Percentiles rank a stretch among this genome's conserved stretches.
phyloP scores from a whole-genome alignment of 2,329 filamentous ascomycete species.

The Harringtonia aguacate region DNA sequence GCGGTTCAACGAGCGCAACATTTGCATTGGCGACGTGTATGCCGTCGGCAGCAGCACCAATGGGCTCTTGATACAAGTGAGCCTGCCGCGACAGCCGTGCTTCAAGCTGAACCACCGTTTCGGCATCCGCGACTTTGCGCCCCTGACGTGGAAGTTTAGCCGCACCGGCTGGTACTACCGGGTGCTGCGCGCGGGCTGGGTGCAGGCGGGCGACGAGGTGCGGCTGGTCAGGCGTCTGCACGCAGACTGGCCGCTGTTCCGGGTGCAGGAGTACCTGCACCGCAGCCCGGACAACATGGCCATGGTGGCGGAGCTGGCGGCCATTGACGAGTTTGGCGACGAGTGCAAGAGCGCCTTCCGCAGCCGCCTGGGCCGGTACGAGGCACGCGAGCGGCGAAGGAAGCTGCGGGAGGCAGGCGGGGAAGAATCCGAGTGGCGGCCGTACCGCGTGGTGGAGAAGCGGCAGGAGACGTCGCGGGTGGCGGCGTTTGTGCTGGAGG shows the following conservation, averaged over 20 bases:
- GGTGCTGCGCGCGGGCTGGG: constrained; percentile 41
- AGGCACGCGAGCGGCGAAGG: constrained; percentile 13
- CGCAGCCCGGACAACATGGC: constrained; percentile 37
- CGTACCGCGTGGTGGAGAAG: constrained; percentile 38
- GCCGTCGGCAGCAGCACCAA: constrained; percentile 30
- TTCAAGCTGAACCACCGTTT: constrained; percentile 62
- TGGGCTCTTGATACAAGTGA: constrained; percentile 44
- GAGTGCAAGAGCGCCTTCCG: constrained; percentile 38
- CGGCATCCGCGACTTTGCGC: constrained; percentile 50
- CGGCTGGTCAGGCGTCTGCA: constrained; percentile 41
- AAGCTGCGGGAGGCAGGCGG: constrained; percentile 7
- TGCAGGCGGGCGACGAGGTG: constrained; percentile 47
- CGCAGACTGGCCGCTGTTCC: constrained; percentile 52
- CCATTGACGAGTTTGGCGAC: constrained; percentile 37
- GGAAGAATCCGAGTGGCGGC: constrained; percentile 26
- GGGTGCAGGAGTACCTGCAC: constrained; percentile 52
- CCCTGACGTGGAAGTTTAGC: constrained; percentile 41
- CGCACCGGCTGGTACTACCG: constrained; percentile 59
- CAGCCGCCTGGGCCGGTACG: constrained; percentile 35
- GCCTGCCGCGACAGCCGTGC: constrained; percentile 52
- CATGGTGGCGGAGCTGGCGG: constrained; percentile 41
- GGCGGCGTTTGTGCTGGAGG: constrained; percentile 40
- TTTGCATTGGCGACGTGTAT: constrained; percentile 54
- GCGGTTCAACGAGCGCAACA: constrained; percentile 50
- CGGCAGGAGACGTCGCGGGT: constrained; percentile 38